Percentiles rank a stretch among this genome's conserved stretches.
phyloP scores from a whole-genome alignment of 306 rosid species.

The Quercus rubra region DNA sequence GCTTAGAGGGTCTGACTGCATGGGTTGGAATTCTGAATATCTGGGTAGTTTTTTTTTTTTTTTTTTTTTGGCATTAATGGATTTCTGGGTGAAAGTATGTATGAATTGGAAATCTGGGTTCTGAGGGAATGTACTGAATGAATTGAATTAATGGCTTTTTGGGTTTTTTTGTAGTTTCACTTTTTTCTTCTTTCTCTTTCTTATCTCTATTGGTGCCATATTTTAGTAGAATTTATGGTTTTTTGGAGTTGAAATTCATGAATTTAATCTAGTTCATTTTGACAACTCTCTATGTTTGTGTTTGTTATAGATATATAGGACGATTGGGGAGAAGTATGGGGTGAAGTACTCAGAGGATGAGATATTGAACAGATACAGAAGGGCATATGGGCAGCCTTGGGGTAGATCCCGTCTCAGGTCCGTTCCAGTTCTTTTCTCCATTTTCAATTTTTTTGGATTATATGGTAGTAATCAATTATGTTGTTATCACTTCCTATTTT shows the following conservation, averaged over 20 bases:
- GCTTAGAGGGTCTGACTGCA: neutral
- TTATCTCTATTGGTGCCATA: neutral
- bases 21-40: neutral
- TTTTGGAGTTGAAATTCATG: neutral
- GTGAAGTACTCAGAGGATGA: slow-evolving; percentile 83
- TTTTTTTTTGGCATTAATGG: neutral
- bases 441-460: neutral
- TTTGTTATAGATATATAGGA: slow-evolving; percentile 60
- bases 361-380: slow-evolving; percentile 79
- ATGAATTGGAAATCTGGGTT: neutral
- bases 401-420: slow-evolving; percentile 95
- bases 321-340: slow-evolving; percentile 88
- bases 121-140: neutral
- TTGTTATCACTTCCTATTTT: neutral
- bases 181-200: neutral
- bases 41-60: neutral
- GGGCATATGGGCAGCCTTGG: slow-evolving; percentile 93
- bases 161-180: neutral
- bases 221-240: neutral
- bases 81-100: neutral
- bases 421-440: slow-evolving; percentile 1
- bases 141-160: neutral
- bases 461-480: neutral
- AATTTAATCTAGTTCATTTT: neutral
- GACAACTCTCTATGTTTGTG: too few species aligned